phyloP scores from a whole-genome alignment of 2,329 filamentous ascomycete genomes.

The Cyphellophora attinorum region DNA sequence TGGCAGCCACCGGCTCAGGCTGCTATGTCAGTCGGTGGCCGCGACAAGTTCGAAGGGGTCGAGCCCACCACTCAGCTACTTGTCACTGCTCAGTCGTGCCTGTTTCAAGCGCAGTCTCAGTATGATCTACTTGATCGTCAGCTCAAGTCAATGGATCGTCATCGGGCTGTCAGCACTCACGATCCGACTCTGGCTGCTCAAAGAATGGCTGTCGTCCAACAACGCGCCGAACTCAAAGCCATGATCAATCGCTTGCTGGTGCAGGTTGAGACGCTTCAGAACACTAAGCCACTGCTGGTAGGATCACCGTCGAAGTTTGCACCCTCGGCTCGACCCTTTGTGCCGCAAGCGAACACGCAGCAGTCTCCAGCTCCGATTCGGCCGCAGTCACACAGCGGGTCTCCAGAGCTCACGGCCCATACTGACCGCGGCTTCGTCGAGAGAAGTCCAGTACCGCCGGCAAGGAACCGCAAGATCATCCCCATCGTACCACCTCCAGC shows the following conservation, averaged over 20 bases:
- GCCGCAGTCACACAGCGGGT: neutral
- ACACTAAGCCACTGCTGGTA: neutral
- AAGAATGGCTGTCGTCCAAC: constrained; percentile 12
- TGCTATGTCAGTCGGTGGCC: constrained; percentile 1
- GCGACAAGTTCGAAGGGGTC: neutral
- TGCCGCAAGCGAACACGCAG: neutral
- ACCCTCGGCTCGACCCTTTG: neutral
- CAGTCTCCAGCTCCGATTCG: neutral
- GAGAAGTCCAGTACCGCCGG: constrained; percentile 1
- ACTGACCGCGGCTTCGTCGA: constrained; percentile 1
- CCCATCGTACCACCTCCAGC: constrained; percentile 17
- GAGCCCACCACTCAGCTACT: neutral
- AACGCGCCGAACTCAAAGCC: constrained; percentile 14
- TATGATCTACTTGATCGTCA: constrained; percentile 16
- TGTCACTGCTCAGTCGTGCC: neutral
- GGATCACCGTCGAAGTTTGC: neutral
- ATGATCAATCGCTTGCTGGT: constrained; percentile 3
- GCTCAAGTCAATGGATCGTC: constrained; percentile 17
- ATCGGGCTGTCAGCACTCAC: constrained; percentile 13
- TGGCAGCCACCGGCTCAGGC: neutral
- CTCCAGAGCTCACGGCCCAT: neutral
- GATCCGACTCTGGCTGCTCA: constrained; percentile 12
- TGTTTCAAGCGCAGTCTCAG: constrained; percentile 1
- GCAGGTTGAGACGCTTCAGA: constrained; percentile 1
- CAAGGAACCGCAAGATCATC: constrained; percentile 6